Conservation (phyloP, 2,329 filamentous ascomycete species). For the Monilinia fructigena region DNA sequence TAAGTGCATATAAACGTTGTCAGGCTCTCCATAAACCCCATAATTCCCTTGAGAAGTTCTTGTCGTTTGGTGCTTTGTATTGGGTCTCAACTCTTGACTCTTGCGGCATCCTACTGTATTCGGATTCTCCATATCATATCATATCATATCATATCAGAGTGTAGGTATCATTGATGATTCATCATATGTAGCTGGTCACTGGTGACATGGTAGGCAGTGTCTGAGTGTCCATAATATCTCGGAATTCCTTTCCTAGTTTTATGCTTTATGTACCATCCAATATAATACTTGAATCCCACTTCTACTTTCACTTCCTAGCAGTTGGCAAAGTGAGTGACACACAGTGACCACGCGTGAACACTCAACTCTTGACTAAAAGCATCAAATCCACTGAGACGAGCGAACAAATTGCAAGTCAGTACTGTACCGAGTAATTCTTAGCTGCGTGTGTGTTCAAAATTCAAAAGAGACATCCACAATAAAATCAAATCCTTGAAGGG, state of each 20-base stretch:
- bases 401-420: constrained; percentile 9
- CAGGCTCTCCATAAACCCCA: constrained; percentile 8
- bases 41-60: neutral
- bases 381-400: neutral
- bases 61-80: neutral
- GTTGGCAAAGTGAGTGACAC: constrained; percentile 10
- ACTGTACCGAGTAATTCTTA: neutral
- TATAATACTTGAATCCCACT: neutral
- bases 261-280: neutral
- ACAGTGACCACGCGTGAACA: constrained; percentile 14
- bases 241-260: constrained; percentile 5
- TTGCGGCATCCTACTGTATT: neutral
- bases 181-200: constrained; percentile 8
- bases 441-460: neutral
- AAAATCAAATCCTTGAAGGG: constrained; percentile 2
- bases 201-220: constrained; percentile 3
- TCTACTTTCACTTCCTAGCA: constrained; percentile 3
- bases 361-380: constrained; percentile 6
- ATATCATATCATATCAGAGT: too few species aligned
- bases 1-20: constrained; percentile 15
- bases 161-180: constrained; percentile 9
- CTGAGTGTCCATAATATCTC: neutral
- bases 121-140: neutral
- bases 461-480: neutral
- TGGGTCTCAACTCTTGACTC: neutral